phyloP scores from a whole-genome alignment of 805 yeast genomes.

The Ogataea salicorniae region DNA sequence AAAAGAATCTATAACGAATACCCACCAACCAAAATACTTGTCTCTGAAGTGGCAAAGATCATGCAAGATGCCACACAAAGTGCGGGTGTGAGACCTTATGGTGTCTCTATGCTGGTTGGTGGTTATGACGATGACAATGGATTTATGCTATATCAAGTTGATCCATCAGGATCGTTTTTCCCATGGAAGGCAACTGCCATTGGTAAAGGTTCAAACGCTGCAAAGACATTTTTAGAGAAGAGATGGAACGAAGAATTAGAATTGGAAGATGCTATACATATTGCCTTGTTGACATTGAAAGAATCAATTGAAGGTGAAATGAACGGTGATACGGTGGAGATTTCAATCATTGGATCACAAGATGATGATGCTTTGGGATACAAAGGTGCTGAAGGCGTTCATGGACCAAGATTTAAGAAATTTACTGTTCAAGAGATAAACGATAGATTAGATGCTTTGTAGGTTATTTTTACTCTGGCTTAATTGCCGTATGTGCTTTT shows the following conservation, averaged over 20 bases:
- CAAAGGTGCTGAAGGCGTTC: slow-evolving; percentile 69
- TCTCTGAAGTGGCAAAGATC: slow-evolving; percentile 89
- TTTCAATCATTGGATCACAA: slow-evolving; percentile 79
- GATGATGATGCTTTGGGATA: slow-evolving; percentile 79
- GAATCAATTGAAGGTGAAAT: slow-evolving; percentile 98
- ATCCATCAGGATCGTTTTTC: slow-evolving; percentile 95
- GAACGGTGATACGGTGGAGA: slow-evolving; percentile 94
- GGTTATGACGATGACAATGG: slow-evolving; percentile 75
- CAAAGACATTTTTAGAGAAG: slow-evolving; percentile 94
- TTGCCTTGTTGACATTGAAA: slow-evolving; percentile 87
- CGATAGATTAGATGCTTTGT: slow-evolving; percentile 91
- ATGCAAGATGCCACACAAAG: slow-evolving; percentile 99
- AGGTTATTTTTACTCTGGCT: slow-evolving; percentile 12
- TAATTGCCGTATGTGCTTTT: too few species aligned
- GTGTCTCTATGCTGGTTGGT: slow-evolving; percentile 90
- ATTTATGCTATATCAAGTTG: slow-evolving; percentile 89
- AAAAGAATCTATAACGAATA: slow-evolving; percentile 93
- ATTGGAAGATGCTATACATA: slow-evolving; percentile 96
- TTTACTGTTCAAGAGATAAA: slow-evolving; percentile 87
- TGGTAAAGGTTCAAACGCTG: slow-evolving; percentile 94
- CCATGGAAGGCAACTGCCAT: slow-evolving; percentile 99
- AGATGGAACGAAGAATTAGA: slow-evolving; percentile 98
- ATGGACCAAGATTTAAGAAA: slow-evolving; percentile 87
- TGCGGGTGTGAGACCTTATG: slow-evolving; percentile 99
- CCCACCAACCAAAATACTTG: slow-evolving; percentile 93